Percentiles rank a stretch among this genome's conserved stretches.
Conservation (phyloP, 202 grass and related monocot species). For the Setaria viridis region DNA sequence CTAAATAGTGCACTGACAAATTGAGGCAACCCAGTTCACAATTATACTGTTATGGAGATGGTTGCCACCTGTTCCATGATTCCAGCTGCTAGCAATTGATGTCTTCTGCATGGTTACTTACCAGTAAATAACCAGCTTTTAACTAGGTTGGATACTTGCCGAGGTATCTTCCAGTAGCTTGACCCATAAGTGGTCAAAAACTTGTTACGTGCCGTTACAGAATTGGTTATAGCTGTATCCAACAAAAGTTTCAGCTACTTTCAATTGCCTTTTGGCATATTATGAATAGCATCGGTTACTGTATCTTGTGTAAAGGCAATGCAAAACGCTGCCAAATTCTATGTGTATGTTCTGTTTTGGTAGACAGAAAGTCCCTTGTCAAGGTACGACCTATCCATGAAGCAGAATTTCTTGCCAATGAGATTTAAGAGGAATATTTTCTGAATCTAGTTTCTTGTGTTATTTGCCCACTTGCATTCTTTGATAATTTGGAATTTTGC, state of each 20-base stretch:
- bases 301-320: conserved; percentile 29
- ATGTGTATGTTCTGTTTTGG: background rate
- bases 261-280: background rate
- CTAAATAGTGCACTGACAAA: conserved; percentile 2
- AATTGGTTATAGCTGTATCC: background rate
- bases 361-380: conserved; percentile 20
- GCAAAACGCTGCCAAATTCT: conserved; percentile 9
- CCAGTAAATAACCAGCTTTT: background rate
- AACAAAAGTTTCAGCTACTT: conserved; percentile 22
- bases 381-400: conserved; percentile 6
- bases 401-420: background rate
- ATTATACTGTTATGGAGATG: conserved; percentile 14
- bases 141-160: background rate
- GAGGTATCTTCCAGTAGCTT: conserved; percentile 1
- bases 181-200: conserved; percentile 19
- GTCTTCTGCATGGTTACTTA: conserved; percentile 35
- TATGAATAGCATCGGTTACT: conserved; percentile 23
- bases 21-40: background rate
- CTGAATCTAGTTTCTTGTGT: background rate
- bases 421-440: background rate
- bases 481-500: conserved; percentile 17
- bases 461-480: conserved; percentile 17
- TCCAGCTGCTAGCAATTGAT: conserved; percentile 20
- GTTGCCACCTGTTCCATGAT: conserved; percentile 17
- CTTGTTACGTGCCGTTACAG: background rate